Percentiles rank a stretch among this genome's conserved stretches.
Conservation (phyloP, 2,329 filamentous ascomycete species). For the Xylaria sp. region DNA sequence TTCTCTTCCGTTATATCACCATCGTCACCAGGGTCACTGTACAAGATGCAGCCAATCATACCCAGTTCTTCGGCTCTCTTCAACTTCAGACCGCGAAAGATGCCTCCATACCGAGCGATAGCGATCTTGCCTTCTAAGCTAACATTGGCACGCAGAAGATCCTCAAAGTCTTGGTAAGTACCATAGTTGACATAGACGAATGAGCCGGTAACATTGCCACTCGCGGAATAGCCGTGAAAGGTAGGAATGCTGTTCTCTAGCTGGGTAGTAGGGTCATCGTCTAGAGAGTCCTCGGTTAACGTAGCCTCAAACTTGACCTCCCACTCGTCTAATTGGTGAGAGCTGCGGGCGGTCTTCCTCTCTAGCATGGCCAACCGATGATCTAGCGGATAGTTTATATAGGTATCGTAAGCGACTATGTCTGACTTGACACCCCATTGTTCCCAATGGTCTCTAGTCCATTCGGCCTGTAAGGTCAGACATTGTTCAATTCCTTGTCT, state of each 20-base stretch:
- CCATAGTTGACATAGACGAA: slow-evolving; percentile 94
- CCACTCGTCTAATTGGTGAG: slow-evolving; percentile 49
- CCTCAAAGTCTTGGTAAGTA: slow-evolving; percentile 83
- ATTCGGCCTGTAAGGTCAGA: slow-evolving; percentile 58
- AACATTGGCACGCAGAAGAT: slow-evolving; percentile 76
- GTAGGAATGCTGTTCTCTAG: slow-evolving; percentile 77
- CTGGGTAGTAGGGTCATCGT: slow-evolving; percentile 80
- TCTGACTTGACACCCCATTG: slow-evolving; percentile 70
- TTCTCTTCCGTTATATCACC: slow-evolving; percentile 80
- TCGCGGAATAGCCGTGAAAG: slow-evolving; percentile 95
- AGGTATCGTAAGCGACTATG: slow-evolving; percentile 75
- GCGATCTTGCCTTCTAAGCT: slow-evolving; percentile 85
- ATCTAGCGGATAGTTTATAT: slow-evolving; percentile 77
- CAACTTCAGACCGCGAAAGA: slow-evolving; percentile 90
- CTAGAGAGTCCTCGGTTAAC: slow-evolving; percentile 81
- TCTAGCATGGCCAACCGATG: slow-evolving; percentile 72
- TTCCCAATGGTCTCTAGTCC: slow-evolving; percentile 77
- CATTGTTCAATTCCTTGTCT: background rate
- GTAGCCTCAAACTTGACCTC: slow-evolving; percentile 78
- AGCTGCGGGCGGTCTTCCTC: slow-evolving; percentile 47
- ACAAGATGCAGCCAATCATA: slow-evolving; percentile 84
- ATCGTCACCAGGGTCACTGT: slow-evolving; percentile 89
- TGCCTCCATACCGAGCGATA: slow-evolving; percentile 80
- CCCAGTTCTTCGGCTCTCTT: slow-evolving; percentile 91
- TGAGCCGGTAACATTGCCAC: slow-evolving; percentile 84